Evolutionary conservation across 305 asterid species (phyloP).

Genomic region (Plantago coronopus): DNA sequence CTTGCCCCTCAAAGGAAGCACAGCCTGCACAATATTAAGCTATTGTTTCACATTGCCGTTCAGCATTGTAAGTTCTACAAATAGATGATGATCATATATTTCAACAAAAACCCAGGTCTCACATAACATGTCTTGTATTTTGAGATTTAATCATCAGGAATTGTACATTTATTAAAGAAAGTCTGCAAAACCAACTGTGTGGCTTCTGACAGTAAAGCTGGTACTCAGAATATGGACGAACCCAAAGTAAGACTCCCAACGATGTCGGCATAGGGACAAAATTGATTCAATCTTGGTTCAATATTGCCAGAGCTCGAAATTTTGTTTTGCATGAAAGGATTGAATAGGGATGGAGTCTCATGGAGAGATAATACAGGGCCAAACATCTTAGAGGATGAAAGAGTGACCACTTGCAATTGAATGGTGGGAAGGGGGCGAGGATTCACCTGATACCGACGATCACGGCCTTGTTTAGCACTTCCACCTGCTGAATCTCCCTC

Average conservation of each 20-base stretch:
- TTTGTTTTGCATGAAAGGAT: not conserved
- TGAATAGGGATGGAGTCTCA: not conserved
- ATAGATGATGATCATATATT: not conserved
- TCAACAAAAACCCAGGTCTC: conserved; percentile 2
- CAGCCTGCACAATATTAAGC: conserved; percentile 58
- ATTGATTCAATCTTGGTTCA: not conserved
- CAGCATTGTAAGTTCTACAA: not conserved
- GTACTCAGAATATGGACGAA: no score
- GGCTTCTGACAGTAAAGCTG: no score
- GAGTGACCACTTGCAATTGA: not conserved
- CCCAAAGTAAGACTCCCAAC: not conserved
- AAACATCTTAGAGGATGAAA: conserved; percentile 4
- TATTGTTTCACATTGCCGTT: conserved; percentile 13
- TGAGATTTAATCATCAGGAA: not conserved
- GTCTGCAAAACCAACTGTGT: no score
- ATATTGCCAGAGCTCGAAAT: no score
- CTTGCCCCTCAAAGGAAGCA: conserved; percentile 96
- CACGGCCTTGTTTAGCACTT: conserved; percentile 99
- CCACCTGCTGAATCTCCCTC: conserved; percentile 99
- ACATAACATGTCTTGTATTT: not conserved
- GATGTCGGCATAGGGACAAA: not conserved
- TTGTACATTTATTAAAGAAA: no score
- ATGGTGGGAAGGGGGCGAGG: not conserved
- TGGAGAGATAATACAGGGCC: no score
- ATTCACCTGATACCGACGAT: conserved; percentile 92